phyloP scores from a whole-genome alignment of 2,329 filamentous ascomycete species.

The Colletotrichum lentis region DNA sequence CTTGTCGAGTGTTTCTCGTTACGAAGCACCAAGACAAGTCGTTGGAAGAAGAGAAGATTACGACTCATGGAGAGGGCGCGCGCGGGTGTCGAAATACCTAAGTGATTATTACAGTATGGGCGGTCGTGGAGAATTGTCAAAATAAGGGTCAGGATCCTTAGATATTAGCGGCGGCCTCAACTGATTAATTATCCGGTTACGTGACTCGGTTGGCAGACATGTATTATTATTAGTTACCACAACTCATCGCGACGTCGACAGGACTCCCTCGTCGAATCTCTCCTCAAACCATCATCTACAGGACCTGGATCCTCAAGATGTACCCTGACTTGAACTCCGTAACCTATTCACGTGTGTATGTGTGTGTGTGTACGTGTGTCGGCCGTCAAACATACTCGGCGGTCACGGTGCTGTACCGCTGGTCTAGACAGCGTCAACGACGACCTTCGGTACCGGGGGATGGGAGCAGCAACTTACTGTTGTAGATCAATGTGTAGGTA shows the following conservation, averaged over 20 bases:
- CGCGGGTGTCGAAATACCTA: too few species aligned
- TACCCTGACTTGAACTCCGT: not conserved
- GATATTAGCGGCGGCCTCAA: too few species aligned
- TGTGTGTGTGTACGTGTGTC: too few species aligned
- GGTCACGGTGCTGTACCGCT: conserved; percentile 53
- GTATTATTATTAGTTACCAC: too few species aligned
- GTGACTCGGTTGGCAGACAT: not conserved
- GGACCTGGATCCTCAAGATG: too few species aligned
- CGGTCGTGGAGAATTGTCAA: not conserved
- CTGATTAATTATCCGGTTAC: not conserved
- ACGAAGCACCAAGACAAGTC: too few species aligned
- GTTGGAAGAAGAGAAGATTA: not conserved
- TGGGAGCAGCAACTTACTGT: conserved; percentile 45
- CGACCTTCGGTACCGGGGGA: accelerated
- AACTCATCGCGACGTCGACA: too few species aligned
- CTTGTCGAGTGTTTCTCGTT: not conserved
- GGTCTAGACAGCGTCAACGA: conserved; percentile 40
- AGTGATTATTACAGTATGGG: too few species aligned
- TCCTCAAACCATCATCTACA: not conserved
- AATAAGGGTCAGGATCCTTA: not conserved
- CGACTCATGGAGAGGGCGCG: too few species aligned
- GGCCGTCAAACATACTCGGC: conserved; percentile 51
- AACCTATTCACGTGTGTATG: too few species aligned
- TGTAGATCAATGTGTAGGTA: conserved; percentile 54
- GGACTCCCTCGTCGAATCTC: too few species aligned